Evolutionary conservation across 345 rosid species (phyloP), one percentile per base, ranked within the genome.

Genomic region (Laguncularia racemosa): DNA sequence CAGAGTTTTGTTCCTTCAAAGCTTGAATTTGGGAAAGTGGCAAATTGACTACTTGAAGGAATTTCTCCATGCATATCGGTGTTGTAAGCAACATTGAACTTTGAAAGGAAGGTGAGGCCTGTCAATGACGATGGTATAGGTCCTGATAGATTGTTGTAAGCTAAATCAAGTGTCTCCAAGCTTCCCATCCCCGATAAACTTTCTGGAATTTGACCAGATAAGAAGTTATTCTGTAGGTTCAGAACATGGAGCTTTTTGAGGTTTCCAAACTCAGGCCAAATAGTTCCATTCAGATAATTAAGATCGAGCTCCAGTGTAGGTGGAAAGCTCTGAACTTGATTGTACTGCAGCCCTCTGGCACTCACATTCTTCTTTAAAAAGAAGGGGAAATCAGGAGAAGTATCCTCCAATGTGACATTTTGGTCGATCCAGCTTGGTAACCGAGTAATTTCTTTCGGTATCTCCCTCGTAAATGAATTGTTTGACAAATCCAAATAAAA

Each of bases 1-100:
- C 97, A 88, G 14, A 91, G 91, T 52, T 54, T 19, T 53, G 85
- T 91, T 20, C 78, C 88, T 71, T 85, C 95, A 7, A 87, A 88
- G 76, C 97, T 88, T 48, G 96, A 77, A 65, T 77, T 83, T 5
- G 93, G 89, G 46, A 91, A 91, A 38, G 84, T 85, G 55, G 44
- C 72, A 70, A 91, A 87, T 70, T 91, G 97, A 60, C 81, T 78
- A 58, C 77, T 85, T 0, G 60, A 17, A 0, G 68, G 68, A 28
- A 65, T 52, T 0, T 44, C 62, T 8, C 68, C 68, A 15, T 18
- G 52, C 28, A 65, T 44, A 44, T 40, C 23, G 15, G 57, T 50
- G 43, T 65, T 61, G 18, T 54, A 47, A 4, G 67, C 67, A 15
- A 63, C 60, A 15, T 16, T 63, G 54, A 63, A 63, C 46, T 55